A percentile compares a stretch with the other conserved stretches of the same genome.
Evolutionary conservation across 2,329 filamentous ascomycete species (phyloP).

Genomic region (Rhinocladiella mackenziei): DNA sequence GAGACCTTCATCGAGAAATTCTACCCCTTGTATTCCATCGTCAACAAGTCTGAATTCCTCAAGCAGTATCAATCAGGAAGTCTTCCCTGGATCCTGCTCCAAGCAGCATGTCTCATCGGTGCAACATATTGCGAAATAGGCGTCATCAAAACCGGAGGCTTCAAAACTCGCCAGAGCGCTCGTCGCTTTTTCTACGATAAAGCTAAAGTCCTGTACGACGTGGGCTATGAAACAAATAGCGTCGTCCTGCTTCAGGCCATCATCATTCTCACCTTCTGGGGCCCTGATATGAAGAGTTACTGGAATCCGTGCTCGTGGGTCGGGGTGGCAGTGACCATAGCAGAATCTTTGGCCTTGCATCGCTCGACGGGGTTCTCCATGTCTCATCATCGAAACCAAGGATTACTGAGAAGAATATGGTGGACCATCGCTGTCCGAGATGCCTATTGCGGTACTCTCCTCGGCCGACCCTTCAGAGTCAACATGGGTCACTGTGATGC

Average conservation of each 20-base stretch:
- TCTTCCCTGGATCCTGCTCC: conserved; percentile 26
- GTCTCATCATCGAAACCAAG: conserved; percentile 1
- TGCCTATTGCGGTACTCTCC: conserved; percentile 15
- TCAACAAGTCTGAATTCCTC: conserved; percentile 11
- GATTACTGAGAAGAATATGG: conserved; percentile 24
- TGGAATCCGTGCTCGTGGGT: conserved; percentile 31
- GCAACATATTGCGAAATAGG: conserved; percentile 26
- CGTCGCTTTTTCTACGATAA: conserved; percentile 31
- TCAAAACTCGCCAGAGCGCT: conserved; percentile 27
- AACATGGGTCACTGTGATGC: conserved; percentile 16
- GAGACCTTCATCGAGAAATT: conserved; percentile 14
- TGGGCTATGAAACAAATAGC: conserved; percentile 31
- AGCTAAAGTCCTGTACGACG: conserved; percentile 32
- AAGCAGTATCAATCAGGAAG: conserved; percentile 4
- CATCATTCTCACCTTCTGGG: conserved; percentile 31
- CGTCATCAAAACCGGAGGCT: conserved; percentile 28
- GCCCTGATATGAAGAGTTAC: conserved; percentile 31
- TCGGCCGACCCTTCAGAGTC: conserved; percentile 17
- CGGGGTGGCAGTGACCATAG: conserved; percentile 30
- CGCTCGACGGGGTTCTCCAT: conserved; percentile 20
- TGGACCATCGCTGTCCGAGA: conserved; percentile 27
- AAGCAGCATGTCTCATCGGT: conserved; percentile 29
- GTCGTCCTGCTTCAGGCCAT: conserved; percentile 30
- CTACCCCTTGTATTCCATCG: conserved; percentile 15
- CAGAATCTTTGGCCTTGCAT: conserved; percentile 31